Evolutionary conservation across 768 basidiomycete species (phyloP), one percentile per base, ranked within the genome.

Genomic region (Arthromyces matolae): DNA sequence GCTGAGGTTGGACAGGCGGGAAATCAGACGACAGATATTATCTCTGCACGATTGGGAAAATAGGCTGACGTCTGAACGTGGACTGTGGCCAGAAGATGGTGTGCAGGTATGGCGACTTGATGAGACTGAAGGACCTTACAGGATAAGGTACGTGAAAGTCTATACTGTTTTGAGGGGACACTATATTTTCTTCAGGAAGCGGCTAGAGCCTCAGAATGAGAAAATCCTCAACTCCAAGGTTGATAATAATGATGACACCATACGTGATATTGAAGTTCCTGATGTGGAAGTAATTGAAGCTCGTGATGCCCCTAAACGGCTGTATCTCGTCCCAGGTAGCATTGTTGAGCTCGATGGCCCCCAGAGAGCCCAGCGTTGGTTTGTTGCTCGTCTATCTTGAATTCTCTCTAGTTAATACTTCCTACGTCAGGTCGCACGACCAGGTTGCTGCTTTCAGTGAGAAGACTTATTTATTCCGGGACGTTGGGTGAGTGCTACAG

Each of bases 231-330:
- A 63, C 50, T 73, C 73, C 5, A 70, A 78, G 53, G 72, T n/a
- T n/a, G n/a, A n/a, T n/a, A n/a, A n/a, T n/a, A n/a, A n/a, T n/a
- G n/a, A n/a, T n/a, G n/a, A n/a, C n/a, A n/a, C n/a, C n/a, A n/a
- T n/a, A n/a, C n/a, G n/a, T n/a, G n/a, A n/a, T n/a, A n/a, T n/a
- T n/a, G n/a, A n/a, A n/a, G n/a, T n/a, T n/a, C n/a, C n/a, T n/a
- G n/a, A n/a, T n/a, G n/a, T n/a, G 0, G 92, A 93, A 60, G 80
- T 96, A 23, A 85, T 96, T 34, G 89, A 93, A 56, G 91, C 87
- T 2, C 78, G 78, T 40, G 89, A 94, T 58, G 92, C 92, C 1
- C 90, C 91, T 0, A 80, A 80, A 56, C 80, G 83, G 31, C 67
- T 94, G 22, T 80, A 95, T 54, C 86, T 86, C 49, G 84, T 94